phyloP scores from a whole-genome alignment of 805 yeast species.

The Metschnikowia lochheadii region DNA sequence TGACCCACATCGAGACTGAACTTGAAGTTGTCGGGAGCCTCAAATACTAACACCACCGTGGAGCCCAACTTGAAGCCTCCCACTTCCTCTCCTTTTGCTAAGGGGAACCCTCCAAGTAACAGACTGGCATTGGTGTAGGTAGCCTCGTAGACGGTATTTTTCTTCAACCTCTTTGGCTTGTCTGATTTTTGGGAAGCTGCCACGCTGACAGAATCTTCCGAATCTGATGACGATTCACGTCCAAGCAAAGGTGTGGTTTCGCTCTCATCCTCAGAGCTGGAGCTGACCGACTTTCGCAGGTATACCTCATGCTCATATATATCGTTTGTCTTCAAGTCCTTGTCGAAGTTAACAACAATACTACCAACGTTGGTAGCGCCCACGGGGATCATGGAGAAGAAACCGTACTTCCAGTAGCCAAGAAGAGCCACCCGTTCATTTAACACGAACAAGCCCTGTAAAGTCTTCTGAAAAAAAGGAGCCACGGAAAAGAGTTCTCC shows the following conservation, averaged over 20 bases:
- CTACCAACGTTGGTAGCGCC: constrained; percentile 99
- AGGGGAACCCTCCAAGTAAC: constrained; percentile 79
- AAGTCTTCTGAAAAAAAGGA: constrained; percentile 87
- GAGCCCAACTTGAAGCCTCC: constrained; percentile 97
- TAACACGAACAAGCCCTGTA: constrained; percentile 81
- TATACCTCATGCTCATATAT: constrained; percentile 50
- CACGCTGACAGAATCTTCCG: not conserved
- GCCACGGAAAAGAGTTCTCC: constrained; percentile 96
- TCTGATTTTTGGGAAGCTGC: constrained; percentile 3
- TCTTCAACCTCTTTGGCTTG: constrained; percentile 42
- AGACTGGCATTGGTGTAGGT: constrained; percentile 78
- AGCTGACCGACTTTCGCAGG: constrained; percentile 17
- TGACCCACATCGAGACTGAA: constrained; percentile 72
- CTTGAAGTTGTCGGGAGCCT: constrained; percentile 80
- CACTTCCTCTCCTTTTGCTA: constrained; percentile 87
- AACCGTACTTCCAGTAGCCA: constrained; percentile 96
- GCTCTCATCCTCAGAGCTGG: constrained; percentile 7
- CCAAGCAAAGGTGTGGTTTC: constrained; percentile 1
- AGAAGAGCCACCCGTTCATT: constrained; percentile 93
- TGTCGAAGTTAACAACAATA: constrained; percentile 86
- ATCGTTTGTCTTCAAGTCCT: constrained; percentile 80
- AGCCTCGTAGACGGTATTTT: constrained; percentile 90
- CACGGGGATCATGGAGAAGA: constrained; percentile 97
- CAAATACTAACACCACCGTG: constrained; percentile 94
- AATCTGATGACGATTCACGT: not conserved